phyloP scores from a whole-genome alignment of 176 grass and related monocot genomes.

The Eragrostis curvula region DNA sequence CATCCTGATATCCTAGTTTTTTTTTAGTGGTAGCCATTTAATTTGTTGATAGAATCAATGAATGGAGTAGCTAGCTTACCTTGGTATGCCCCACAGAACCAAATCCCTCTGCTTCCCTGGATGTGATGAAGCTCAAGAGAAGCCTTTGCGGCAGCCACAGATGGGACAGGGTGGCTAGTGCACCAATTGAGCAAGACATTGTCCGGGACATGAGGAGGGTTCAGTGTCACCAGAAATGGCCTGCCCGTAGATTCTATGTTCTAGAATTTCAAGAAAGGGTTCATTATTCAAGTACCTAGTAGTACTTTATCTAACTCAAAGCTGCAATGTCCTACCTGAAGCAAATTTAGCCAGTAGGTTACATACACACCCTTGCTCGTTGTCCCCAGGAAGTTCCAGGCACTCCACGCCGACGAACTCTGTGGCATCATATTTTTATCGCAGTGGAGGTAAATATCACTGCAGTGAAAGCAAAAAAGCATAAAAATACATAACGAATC shows the following conservation, averaged over 20 bases:
- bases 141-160: constrained; percentile 75
- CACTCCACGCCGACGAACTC: constrained; percentile 80
- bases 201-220: constrained; percentile 62
- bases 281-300: neutral
- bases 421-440: constrained; percentile 81
- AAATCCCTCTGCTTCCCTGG: constrained; percentile 76
- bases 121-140: constrained; percentile 67
- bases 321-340: constrained; percentile 58
- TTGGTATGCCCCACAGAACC: constrained; percentile 91
- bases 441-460: constrained; percentile 81
- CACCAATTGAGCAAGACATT: constrained; percentile 65
- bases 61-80: constrained; percentile 31
- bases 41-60: neutral
- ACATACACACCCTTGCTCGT: constrained; percentile 55
- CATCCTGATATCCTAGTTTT: neutral
- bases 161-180: constrained; percentile 81
- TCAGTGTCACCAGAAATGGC: constrained; percentile 75
- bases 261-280: constrained; percentile 39
- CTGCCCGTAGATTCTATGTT: constrained; percentile 61
- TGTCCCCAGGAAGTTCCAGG: constrained; percentile 83
- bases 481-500: neutral
- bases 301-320: neutral
- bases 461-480: constrained; percentile 24
- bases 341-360: constrained; percentile 88
- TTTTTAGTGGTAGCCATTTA: neutral